Conservation (phyloP, 164 flowering plant species). For the Magnolia kwangsiensis region DNA sequence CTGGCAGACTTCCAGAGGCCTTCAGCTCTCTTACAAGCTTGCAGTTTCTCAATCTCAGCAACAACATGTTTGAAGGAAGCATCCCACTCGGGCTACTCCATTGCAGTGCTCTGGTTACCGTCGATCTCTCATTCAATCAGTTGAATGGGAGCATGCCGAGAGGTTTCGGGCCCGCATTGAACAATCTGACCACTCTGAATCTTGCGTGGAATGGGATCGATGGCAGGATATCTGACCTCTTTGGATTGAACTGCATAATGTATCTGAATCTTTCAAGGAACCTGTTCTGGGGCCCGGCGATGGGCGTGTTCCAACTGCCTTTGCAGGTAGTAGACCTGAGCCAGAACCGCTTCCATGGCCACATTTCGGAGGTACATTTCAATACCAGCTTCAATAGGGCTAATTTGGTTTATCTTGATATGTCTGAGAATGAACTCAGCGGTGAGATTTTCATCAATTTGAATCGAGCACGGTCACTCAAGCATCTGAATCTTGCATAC, state of each 20-base stretch:
- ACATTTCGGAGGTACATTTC: constrained; percentile 60
- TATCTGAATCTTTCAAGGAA: constrained; percentile 67
- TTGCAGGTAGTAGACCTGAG: constrained; percentile 71
- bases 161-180: constrained; percentile 61
- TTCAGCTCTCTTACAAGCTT: constrained; percentile 49
- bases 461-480: constrained; percentile 48
- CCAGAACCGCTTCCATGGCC: constrained; percentile 69
- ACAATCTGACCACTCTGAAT: constrained; percentile 50
- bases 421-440: constrained; percentile 71
- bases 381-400: constrained; percentile 58
- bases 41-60: constrained; percentile 45
- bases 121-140: constrained; percentile 57
- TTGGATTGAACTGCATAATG: constrained; percentile 41
- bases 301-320: constrained; percentile 42
- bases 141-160: constrained; percentile 56
- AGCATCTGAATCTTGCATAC: constrained; percentile 62
- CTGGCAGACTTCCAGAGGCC: constrained; percentile 62
- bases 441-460: constrained; percentile 48
- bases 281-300: constrained; percentile 61
- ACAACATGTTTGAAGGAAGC: constrained; percentile 48
- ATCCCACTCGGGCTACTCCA: constrained; percentile 50
- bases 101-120: constrained; percentile 40
- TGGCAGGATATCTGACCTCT: constrained; percentile 56
- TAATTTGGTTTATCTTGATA: constrained; percentile 55
- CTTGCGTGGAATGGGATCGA: constrained; percentile 57